Conservation (phyloP, 495 filamentous ascomycete genomes). For the Neurospora sp. region DNA sequence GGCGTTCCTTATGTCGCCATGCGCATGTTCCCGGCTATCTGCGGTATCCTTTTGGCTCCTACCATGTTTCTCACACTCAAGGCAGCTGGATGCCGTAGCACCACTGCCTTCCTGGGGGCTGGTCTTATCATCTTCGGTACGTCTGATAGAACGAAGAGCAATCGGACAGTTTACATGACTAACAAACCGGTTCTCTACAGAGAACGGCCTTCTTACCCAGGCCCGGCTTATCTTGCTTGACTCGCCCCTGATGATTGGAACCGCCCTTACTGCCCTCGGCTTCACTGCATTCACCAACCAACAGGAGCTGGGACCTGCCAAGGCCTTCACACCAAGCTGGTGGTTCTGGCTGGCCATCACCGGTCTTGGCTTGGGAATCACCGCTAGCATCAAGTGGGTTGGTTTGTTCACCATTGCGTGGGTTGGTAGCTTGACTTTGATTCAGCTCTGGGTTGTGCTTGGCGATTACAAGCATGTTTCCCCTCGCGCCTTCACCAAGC, state of each 20-base stretch:
- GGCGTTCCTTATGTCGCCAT: constrained; percentile 96
- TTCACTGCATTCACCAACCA: constrained; percentile 95
- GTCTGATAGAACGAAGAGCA: constrained; percentile 14
- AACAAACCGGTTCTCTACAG: constrained; percentile 31
- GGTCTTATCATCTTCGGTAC: constrained; percentile 82
- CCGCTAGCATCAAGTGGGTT: constrained; percentile 96
- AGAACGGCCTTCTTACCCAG: constrained; percentile 91
- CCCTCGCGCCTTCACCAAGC: constrained; percentile 80
- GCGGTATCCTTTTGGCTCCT: constrained; percentile 77
- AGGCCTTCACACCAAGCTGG: constrained; percentile 82
- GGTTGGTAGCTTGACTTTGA: constrained; percentile 82
- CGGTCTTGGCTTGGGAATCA: constrained; percentile 80
- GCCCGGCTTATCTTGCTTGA: constrained; percentile 92
- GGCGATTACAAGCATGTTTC: constrained; percentile 80
- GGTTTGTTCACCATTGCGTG: constrained; percentile 97
- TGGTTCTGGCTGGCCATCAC: constrained; percentile 95
- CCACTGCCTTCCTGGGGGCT: constrained; percentile 71
- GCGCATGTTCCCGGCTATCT: constrained; percentile 82
- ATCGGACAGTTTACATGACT: background rate
- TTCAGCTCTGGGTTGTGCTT: constrained; percentile 90
- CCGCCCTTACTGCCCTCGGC: constrained; percentile 79
- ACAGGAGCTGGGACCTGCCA: constrained; percentile 79
- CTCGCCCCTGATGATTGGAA: constrained; percentile 88
- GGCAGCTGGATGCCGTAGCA: constrained; percentile 78
- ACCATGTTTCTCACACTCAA: constrained; percentile 92